Percentiles rank a stretch among this genome's conserved stretches.
Evolutionary conservation across 2,329 filamentous ascomycete genomes (phyloP).

Genomic region (Xylariales sp.): DNA sequence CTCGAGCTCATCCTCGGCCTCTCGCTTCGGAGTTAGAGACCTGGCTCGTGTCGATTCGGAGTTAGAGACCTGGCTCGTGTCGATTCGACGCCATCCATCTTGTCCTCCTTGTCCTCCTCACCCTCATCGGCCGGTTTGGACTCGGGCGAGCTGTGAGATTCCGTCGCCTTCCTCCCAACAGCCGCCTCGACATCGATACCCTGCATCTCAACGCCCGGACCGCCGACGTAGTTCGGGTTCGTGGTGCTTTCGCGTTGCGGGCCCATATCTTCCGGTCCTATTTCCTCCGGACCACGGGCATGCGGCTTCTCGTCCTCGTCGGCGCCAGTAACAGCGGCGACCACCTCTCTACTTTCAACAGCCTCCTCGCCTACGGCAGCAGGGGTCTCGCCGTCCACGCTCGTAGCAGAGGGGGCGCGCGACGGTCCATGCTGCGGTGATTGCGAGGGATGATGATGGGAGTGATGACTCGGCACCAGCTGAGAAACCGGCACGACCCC

Average conservation of each 20-base stretch:
- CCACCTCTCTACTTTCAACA: constrained; percentile 20
- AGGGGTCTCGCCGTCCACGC: constrained; percentile 1
- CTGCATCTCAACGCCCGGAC: constrained; percentile 41
- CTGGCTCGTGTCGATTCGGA: constrained; percentile 40
- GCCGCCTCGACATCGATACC: constrained; percentile 58
- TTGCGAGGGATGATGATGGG: constrained; percentile 15
- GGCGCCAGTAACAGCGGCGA: constrained; percentile 29
- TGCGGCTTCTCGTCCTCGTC: constrained; percentile 67
- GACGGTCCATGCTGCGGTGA: background rate
- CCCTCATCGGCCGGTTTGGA: constrained; percentile 15
- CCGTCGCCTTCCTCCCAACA: constrained; percentile 45
- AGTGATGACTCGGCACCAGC: constrained; percentile 39
- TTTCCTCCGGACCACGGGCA: constrained; percentile 76
- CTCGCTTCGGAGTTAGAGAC: constrained; percentile 46
- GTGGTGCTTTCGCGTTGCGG: constrained; percentile 50
- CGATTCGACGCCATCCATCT: constrained; percentile 25
- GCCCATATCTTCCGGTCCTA: constrained; percentile 83
- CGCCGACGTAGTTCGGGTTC: constrained; percentile 32
- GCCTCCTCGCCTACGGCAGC: constrained; percentile 17
- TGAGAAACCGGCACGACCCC: constrained; percentile 70
- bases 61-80: constrained; percentile 25
- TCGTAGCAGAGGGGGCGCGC: background rate
- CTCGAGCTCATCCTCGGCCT: constrained; percentile 46
- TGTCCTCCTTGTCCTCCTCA: constrained; percentile 22
- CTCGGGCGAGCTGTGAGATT: constrained; percentile 9